phyloP scores from a whole-genome alignment of 306 rosid species.

The Quillaja saponaria region DNA sequence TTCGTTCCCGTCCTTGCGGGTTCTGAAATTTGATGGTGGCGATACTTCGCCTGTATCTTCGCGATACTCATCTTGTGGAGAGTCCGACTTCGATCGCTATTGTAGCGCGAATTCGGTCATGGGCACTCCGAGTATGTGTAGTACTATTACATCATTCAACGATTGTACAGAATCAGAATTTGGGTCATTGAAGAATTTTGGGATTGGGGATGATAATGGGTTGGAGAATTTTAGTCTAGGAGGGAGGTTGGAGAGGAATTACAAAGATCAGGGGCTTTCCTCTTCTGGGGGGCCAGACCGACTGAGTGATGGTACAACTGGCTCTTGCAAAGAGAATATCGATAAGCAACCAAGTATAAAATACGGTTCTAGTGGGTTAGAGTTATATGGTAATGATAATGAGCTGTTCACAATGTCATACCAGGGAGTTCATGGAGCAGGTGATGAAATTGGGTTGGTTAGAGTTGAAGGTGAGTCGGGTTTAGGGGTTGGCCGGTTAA shows the following conservation, averaged over 20 bases:
- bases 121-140: slow-evolving; percentile 77
- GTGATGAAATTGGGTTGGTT: slow-evolving; percentile 42
- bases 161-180: slow-evolving; percentile 61
- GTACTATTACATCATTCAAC: slow-evolving; percentile 66
- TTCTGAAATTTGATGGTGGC: slow-evolving; percentile 15
- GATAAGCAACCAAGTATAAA: slow-evolving; percentile 13
- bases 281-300: not conserved
- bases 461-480: slow-evolving; percentile 40
- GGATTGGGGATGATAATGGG: slow-evolving; percentile 45
- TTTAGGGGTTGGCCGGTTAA: slow-evolving; percentile 25
- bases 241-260: slow-evolving; percentile 38
- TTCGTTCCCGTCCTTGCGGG: no score
- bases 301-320: slow-evolving; percentile 26
- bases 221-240: slow-evolving; percentile 57
- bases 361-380: slow-evolving; percentile 42
- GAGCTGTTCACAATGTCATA: slow-evolving; percentile 37
- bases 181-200: slow-evolving; percentile 43
- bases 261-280: slow-evolving; percentile 28
- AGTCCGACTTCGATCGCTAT: slow-evolving; percentile 85
- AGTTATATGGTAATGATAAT: slow-evolving; percentile 60
- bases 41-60: slow-evolving; percentile 40
- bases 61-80: slow-evolving; percentile 73
- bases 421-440: slow-evolving; percentile 5
- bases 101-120: slow-evolving; percentile 82
- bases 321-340: slow-evolving; percentile 14